phyloP scores from a whole-genome alignment of 2,329 filamentous ascomycete genomes.

The Didymella segeticola region DNA sequence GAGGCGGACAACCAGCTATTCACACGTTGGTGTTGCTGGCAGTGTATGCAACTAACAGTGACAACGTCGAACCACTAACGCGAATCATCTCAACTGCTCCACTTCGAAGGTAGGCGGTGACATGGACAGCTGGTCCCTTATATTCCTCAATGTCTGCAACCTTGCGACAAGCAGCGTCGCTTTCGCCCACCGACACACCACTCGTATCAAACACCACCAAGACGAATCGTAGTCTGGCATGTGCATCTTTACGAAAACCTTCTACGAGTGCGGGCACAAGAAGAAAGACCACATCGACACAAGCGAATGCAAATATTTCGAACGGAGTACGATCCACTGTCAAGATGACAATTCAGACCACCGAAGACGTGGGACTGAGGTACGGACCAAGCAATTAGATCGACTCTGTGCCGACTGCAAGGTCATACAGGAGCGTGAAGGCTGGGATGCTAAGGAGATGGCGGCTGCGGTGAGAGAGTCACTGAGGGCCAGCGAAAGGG shows the following conservation, averaged over 20 bases:
- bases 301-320: constrained; percentile 22
- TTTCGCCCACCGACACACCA: background rate
- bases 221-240: too few species aligned
- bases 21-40: constrained; percentile 14
- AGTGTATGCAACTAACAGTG: constrained; percentile 14
- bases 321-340: constrained; percentile 19
- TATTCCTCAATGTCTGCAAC: background rate
- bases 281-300: constrained; percentile 28
- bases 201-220: too few species aligned
- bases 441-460: background rate
- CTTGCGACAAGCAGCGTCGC: background rate
- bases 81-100: constrained; percentile 8
- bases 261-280: constrained; percentile 30
- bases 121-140: background rate
- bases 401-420: constrained; percentile 28
- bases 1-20: constrained; percentile 18
- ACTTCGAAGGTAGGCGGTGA: constrained; percentile 8
- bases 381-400: constrained; percentile 18
- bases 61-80: constrained; percentile 11
- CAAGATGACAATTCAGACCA: constrained; percentile 27
- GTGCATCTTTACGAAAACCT: constrained; percentile 32
- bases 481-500: background rate
- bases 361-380: constrained; percentile 18
- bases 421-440: background rate
- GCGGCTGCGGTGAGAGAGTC: constrained; percentile 3